Conservation (phyloP, 331 rosid genomes). For the Stylosanthes scabra region DNA sequence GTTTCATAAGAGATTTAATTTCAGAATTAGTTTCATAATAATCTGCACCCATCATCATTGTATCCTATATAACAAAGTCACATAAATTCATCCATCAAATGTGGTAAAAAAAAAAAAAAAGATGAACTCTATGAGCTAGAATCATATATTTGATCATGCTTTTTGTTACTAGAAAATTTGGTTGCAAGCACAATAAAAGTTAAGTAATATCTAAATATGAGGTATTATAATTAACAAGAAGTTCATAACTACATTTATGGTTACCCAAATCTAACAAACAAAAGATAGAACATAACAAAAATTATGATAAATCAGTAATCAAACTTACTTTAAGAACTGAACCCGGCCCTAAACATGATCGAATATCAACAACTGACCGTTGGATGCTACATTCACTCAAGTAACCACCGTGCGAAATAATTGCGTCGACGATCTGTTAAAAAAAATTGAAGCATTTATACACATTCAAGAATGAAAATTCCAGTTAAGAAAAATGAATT, state of each 20-base stretch:
- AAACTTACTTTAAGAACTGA: constrained; percentile 64
- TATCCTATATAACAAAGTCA: constrained; percentile 54
- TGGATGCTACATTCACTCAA: constrained; percentile 66
- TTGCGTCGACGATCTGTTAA: constrained; percentile 72
- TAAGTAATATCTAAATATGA: no score
- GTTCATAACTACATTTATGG: no score
- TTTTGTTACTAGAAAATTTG: neutral
- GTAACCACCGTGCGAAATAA: constrained; percentile 82
- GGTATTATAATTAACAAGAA: no score
- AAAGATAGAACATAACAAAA: neutral
- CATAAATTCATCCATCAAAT: constrained; percentile 11
- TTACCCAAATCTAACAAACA: no score
- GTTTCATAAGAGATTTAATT: constrained; percentile 58
- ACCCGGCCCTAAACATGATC: constrained; percentile 75
- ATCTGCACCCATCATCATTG: constrained; percentile 98
- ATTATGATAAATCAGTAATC: neutral
- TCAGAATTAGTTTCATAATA: constrained; percentile 82
- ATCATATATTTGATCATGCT: neutral
- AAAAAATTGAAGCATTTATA: constrained; percentile 31
- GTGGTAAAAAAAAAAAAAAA: neutral
- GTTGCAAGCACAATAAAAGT: no score
- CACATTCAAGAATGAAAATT: neutral
- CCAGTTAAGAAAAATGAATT: neutral
- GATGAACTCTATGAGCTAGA: neutral
- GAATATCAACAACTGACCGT: constrained; percentile 74